Base-by-base conservation (phyloP, 208 protist species). In the Plasmodiophora brassicae region DNA sequence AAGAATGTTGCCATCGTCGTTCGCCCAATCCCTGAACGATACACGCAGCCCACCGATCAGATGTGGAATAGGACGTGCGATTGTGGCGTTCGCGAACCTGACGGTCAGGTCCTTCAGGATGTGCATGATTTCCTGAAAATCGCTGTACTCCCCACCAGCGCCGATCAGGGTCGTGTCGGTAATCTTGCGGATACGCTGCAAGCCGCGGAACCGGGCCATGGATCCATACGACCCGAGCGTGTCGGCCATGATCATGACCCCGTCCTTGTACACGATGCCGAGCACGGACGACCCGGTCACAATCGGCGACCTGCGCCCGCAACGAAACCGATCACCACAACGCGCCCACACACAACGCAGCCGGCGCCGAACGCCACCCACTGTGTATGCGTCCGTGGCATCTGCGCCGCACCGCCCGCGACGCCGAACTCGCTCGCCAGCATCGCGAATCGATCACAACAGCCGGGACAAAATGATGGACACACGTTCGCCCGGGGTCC, bases 211-310 rank as follows among this genome's bases (percentile, higher is more conserved):
- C 10, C 88, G 65, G 8, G 88, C 83, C 39, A 90, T 54, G 8
- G 85, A 83, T 8, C 88, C 88, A 60, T 90, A 90, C 8, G 88
- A 90, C 20, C 88, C 88, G 1, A 90, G 32, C 10, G 88, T 90
- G 45, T 90, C 88, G 35, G 88, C 84, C 53, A 90, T 90, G 8
- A 90, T 89, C 85, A 90, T 90, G 10, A 90, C 88, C 20, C 85
- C 85, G 28, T 90, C 88, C 14, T 28, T 39, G 32, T 89, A 90
- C 57, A 32, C 54, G 87, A 90, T 90, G 39, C 72, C 88, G n/a
- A 89, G 57, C 10, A 90, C 88, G 14, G 87, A 90, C 14, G 88
- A 28, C 5, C 88, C 88, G 10, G 88, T 90, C 32, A 90, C 88
- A 85, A 90, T 90, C 44, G 88, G 88, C 14, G 28, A 71, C 28